These are phyloP conservation scores for Neurospora sp. DNA, from an alignment of 2,329 filamentous ascomycete genomes.

Conservation along the genomic window DNA sequence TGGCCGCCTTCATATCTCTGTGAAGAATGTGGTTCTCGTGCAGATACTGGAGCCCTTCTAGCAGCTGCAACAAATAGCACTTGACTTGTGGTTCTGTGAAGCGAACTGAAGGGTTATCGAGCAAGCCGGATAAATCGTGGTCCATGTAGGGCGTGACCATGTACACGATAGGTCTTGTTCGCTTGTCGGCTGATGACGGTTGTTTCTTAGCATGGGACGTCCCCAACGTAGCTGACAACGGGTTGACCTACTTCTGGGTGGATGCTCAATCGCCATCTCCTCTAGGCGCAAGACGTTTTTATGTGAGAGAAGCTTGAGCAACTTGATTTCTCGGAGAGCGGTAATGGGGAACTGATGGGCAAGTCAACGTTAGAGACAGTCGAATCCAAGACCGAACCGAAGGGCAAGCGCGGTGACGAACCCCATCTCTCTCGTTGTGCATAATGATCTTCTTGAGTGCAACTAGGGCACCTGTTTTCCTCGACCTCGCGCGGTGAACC, in stretches of 20 bases:
- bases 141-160: slow-evolving; percentile 99
- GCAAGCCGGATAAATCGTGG: slow-evolving; percentile 90
- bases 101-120: slow-evolving; percentile 85
- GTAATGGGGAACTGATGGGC: slow-evolving; percentile 78
- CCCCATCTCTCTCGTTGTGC: slow-evolving; percentile 97
- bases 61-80: slow-evolving; percentile 90
- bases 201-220: slow-evolving; percentile 10
- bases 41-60: slow-evolving; percentile 82
- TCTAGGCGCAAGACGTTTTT: slow-evolving; percentile 77
- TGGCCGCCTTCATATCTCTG: slow-evolving; percentile 98
- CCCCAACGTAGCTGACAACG: slow-evolving; percentile 3
- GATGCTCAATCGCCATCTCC: slow-evolving; percentile 91
- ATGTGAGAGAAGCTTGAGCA: slow-evolving; percentile 91
- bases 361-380: slow-evolving; percentile 8
- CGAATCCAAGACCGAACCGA: background rate
- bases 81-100: slow-evolving; percentile 91
- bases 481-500: slow-evolving; percentile 80
- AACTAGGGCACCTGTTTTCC: slow-evolving; percentile 63
- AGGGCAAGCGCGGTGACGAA: slow-evolving; percentile 30
- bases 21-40: slow-evolving; percentile 87
- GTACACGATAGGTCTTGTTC: slow-evolving; percentile 81
- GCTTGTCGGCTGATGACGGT: slow-evolving; percentile 52
- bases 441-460: slow-evolving; percentile 98
- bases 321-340: slow-evolving; percentile 91
- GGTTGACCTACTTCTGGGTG: slow-evolving; percentile 42